phyloP scores from a whole-genome alignment of 2,329 filamentous ascomycete species.

The Arachnomyces sp. region DNA sequence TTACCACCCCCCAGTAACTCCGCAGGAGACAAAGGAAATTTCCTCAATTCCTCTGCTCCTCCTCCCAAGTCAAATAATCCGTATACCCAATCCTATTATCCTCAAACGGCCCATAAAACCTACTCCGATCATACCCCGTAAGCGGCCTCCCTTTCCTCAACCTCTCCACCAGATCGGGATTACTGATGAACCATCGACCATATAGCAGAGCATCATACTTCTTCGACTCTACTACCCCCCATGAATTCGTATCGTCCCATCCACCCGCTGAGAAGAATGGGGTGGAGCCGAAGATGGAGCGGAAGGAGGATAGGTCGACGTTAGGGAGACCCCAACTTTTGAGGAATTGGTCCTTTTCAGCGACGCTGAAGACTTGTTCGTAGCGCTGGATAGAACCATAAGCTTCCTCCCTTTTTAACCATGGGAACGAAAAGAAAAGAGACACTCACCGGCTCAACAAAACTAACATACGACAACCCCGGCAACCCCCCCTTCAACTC shows the following conservation, averaged over 20 bases:
- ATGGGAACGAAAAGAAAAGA: neutral
- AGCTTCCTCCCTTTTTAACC: neutral
- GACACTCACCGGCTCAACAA: constrained; percentile 43
- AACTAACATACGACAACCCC: constrained; percentile 46
- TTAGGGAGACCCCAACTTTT: constrained; percentile 40
- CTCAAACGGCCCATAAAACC: constrained; percentile 38
- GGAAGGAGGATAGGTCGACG: constrained; percentile 42
- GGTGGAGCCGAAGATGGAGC: constrained; percentile 45
- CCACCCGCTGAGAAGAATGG: constrained; percentile 52
- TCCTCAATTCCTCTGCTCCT: constrained; percentile 1
- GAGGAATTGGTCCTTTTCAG: constrained; percentile 45
- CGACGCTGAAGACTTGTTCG: constrained; percentile 45
- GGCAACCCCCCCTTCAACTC: constrained; percentile 41
- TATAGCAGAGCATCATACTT: constrained; percentile 43
- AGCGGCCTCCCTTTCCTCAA: constrained; percentile 35
- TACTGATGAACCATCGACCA: constrained; percentile 43
- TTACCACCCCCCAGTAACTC: no score
- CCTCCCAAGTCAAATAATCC: constrained; percentile 19
- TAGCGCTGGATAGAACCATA: constrained; percentile 26
- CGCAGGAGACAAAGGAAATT: neutral
- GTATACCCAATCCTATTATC: constrained; percentile 8
- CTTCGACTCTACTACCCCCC: constrained; percentile 42
- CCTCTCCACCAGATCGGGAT: constrained; percentile 42
- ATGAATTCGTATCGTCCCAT: constrained; percentile 45
- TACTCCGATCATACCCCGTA: constrained; percentile 36